phyloP scores from a whole-genome alignment of 495 filamentous ascomycete species.

The Collariella sp. region DNA sequence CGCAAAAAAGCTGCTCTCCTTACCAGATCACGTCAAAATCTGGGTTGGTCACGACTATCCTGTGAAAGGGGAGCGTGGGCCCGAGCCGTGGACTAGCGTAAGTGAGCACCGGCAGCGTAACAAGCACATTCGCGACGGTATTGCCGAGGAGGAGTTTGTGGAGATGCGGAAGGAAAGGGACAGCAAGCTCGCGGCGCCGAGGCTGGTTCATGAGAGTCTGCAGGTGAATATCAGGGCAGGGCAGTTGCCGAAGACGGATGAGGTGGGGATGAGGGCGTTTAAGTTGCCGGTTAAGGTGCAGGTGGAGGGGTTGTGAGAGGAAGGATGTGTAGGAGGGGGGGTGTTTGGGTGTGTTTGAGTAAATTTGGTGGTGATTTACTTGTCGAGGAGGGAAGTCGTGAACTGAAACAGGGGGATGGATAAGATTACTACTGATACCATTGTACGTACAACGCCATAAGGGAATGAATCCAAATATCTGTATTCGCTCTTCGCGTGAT shows the following conservation, averaged over 20 bases:
- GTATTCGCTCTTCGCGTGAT: no score
- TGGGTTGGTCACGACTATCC: constrained; percentile 49
- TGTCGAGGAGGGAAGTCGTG: no score
- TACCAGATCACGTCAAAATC: constrained; percentile 40
- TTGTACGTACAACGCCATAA: no score
- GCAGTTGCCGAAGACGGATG: constrained; percentile 31
- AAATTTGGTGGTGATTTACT: no score
- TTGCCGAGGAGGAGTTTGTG: constrained; percentile 43
- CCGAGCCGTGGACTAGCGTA: constrained; percentile 42
- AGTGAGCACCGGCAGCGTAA: constrained; percentile 41
- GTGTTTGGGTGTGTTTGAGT: neutral
- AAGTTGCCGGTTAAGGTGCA: constrained; percentile 36
- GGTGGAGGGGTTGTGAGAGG: neutral
- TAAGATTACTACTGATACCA: no score
- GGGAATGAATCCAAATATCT: no score
- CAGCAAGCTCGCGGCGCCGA: constrained; percentile 37
- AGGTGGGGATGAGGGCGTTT: constrained; percentile 32
- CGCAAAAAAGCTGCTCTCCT: constrained; percentile 35
- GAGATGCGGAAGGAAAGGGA: constrained; percentile 40
- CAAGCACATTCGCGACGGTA: constrained; percentile 41
- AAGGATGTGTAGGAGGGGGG: neutral
- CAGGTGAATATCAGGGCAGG: constrained; percentile 54
- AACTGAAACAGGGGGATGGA: no score
- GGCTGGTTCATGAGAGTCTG: constrained; percentile 46
- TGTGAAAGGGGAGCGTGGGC: constrained; percentile 18